Evolutionary conservation across 192 early-diverging fungal species (phyloP), one percentile per base, ranked within the genome.

Genomic region (Backusella australiensis): DNA sequence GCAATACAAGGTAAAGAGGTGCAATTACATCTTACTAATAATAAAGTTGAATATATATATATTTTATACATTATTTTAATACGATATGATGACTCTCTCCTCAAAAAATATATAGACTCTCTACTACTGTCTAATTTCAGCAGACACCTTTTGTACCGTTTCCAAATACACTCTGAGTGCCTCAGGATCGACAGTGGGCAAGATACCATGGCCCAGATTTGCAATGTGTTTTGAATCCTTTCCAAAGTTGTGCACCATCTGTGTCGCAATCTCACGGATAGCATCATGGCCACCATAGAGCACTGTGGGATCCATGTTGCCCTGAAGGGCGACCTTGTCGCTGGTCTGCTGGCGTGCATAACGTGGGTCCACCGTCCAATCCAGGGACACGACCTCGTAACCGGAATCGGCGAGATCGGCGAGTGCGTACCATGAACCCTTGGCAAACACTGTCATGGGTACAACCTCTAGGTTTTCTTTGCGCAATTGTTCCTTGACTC

Each of bases 201-300:
- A 89, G 89, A 98, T 97, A 14, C 98, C 98, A 83, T 99, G 98
- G 34, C 98, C 98, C 67, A 99, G 83, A 78, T 99, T 99, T 41
- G 92, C 98, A 83, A 99, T 97, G 73, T 97, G 96, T 66, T 87
- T 85, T 36, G 78, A 59, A 49, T 85, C 82, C 35, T 81, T 85
- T 39, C 96, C 94, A 84, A 99, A 98, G 34, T 76, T 88, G 38
- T 87, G 80, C 21, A 98, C 85, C 96, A 99, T 98, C 35, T 82
- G 85, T 71, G 84, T 83, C 6, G 93, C 96, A 26, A 88, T 86
- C 34, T 85, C 83, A 38, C 92, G 82, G 77, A 99, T 95, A 4
- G 85, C 86, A 69, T 94, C 91, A 44, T 83, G 82, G n/a, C 85
- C 83, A 35, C 85, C 98, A 77, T 94, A 96, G 34, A 99, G 82